Percentiles rank a stretch among this genome's conserved stretches.
Evolutionary conservation across 1,139 yeast species (phyloP).

Genomic region (Blastobotrys aristatus): DNA sequence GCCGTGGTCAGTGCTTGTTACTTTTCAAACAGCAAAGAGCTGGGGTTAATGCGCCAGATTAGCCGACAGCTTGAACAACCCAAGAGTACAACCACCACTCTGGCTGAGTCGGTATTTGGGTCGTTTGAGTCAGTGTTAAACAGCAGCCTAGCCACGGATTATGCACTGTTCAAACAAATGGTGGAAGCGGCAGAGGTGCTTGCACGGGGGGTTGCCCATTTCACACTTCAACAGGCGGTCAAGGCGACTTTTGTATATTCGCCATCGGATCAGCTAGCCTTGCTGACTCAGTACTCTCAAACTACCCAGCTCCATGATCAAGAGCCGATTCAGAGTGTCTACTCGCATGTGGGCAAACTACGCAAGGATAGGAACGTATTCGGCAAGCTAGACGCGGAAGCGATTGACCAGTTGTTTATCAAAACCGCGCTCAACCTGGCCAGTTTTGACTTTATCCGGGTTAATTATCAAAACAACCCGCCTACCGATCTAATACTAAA

Average conservation of each 20-base stretch:
- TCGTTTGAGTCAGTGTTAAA: conserved; percentile 9
- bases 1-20: conserved; percentile 22
- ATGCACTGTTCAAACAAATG: conserved; percentile 8
- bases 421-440: conserved; percentile 18
- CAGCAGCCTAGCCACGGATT: background rate
- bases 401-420: conserved; percentile 17
- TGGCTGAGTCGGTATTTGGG: conserved; percentile 9
- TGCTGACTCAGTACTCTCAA: conserved; percentile 2
- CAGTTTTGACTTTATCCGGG: conserved; percentile 23
- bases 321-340: background rate
- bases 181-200: background rate
- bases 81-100: background rate
- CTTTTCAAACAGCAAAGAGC: background rate
- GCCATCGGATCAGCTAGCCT: conserved; percentile 6
- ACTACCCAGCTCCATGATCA: background rate
- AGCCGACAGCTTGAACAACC: conserved; percentile 5
- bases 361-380: background rate
- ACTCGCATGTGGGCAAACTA: conserved; percentile 2
- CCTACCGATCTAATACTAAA: conserved; percentile 12
- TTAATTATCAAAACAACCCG: conserved; percentile 10
- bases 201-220: conserved; percentile 9
- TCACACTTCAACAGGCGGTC: conserved; percentile 12
- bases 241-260: conserved; percentile 14
- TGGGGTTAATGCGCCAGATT: background rate
- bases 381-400: background rate